These are phyloP conservation scores for Yarrowia sp. DNA, from an alignment of 805 yeast genomes.

Conservation along the genomic window DNA sequence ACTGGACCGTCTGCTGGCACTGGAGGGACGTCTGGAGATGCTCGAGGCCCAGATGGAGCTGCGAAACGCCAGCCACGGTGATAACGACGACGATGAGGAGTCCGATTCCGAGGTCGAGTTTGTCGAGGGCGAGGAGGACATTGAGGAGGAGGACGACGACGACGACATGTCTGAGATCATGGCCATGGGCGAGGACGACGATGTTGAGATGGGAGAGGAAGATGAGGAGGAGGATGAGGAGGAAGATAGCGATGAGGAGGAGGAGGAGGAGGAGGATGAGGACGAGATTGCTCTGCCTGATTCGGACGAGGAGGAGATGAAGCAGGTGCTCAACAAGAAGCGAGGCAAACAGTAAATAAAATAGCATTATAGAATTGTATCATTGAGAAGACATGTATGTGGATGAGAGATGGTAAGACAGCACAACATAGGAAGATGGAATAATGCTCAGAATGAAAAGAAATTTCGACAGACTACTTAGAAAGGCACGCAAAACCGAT, in stretches of 20 bases:
- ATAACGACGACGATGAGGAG: conserved; percentile 49
- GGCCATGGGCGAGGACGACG: conserved; percentile 57
- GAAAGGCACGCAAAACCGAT: no score
- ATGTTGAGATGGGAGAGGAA: conserved; percentile 50
- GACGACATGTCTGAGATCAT: conserved; percentile 51
- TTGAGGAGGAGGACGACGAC: conserved; percentile 49
- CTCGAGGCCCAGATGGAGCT: conserved; percentile 76
- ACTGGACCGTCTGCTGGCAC: conserved; percentile 71
- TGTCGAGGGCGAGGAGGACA: conserved; percentile 55
- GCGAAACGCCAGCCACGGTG: conserved; percentile 57
- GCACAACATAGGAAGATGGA: no score
- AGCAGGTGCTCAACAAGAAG: conserved; percentile 35
- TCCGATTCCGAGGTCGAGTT: conserved; percentile 50
- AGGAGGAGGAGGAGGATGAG: conserved; percentile 44
- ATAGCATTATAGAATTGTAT: conserved; percentile 38
- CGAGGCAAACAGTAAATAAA: conserved; percentile 35
- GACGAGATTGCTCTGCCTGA: conserved; percentile 33
- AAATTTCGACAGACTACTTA: no score
- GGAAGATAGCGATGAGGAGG: conserved; percentile 50
- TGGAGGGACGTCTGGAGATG: conserved; percentile 86
- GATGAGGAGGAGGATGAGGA: conserved; percentile 52
- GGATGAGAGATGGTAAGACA: neutral
- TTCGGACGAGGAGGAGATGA: conserved; percentile 36
- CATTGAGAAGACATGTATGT: neutral
- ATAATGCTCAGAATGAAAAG: no score